Evolutionary conservation across 192 early-diverging fungal species (phyloP).

Genomic region (Backusella morwellensis): DNA sequence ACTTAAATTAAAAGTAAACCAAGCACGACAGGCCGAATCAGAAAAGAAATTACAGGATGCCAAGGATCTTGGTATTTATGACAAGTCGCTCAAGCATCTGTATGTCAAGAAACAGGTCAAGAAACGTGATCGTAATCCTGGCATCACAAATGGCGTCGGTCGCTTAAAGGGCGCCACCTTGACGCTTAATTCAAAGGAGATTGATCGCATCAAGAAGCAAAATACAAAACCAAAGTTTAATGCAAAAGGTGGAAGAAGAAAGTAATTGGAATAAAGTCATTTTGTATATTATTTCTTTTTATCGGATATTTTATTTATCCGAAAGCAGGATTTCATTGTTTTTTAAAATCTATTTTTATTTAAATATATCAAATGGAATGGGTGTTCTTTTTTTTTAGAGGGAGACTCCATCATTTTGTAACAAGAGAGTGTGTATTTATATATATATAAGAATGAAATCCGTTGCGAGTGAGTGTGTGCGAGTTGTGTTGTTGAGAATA

Average conservation of each 20-base stretch:
- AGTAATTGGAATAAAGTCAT: neutral
- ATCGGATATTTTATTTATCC: too few species aligned
- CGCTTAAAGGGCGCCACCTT: slow-evolving; percentile 41
- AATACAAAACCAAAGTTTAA: slow-evolving; percentile 15
- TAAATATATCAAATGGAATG: neutral
- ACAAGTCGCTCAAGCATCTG: slow-evolving; percentile 38
- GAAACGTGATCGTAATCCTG: slow-evolving; percentile 28
- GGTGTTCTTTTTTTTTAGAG: neutral
- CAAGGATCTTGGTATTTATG: slow-evolving; percentile 44
- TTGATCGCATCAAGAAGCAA: slow-evolving; percentile 30
- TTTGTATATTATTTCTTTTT: too few species aligned
- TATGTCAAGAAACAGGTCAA: slow-evolving; percentile 32
- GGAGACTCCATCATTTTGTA: neutral
- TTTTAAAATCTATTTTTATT: neutral
- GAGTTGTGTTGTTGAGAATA: neutral
- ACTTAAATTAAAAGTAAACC: slow-evolving; percentile 35
- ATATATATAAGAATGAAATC: neutral
- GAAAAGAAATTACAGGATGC: slow-evolving; percentile 37
- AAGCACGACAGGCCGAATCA: slow-evolving; percentile 21
- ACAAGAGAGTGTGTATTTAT: neutral
- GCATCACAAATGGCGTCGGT: slow-evolving; percentile 41
- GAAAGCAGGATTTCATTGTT: too few species aligned
- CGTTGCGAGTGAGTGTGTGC: neutral
- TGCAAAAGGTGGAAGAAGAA: slow-evolving; percentile 5
- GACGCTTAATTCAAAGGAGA: slow-evolving; percentile 36